Conservation (phyloP, 345 rosid genomes). For the Eucalyptus camaldulensis region DNA sequence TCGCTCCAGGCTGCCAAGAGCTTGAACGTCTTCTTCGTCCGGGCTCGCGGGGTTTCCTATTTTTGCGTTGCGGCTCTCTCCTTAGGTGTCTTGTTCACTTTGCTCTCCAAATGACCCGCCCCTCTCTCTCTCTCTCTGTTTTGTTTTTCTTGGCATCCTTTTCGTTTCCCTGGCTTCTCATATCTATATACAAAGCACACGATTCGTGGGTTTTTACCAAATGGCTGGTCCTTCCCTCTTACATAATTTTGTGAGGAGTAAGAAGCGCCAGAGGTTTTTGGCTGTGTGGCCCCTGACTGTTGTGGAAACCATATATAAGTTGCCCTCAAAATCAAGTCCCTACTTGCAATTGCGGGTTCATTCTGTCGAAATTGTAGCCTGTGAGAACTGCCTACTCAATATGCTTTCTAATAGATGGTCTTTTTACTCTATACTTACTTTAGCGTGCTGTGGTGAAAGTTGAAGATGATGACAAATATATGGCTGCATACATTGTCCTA, state of each 20-base stretch:
- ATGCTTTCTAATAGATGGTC: neutral
- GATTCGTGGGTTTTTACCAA: neutral
- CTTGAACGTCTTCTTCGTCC: constrained; percentile 43
- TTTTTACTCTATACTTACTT: neutral
- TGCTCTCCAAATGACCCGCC: constrained; percentile 17
- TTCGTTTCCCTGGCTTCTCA: neutral
- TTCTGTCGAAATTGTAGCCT: neutral
- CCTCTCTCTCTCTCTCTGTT: neutral
- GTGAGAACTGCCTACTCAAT: neutral
- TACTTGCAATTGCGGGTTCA: neutral
- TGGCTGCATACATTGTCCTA: neutral
- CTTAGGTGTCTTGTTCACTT: constrained; percentile 26
- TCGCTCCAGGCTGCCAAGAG: constrained; percentile 71
- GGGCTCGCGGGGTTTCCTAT: constrained; percentile 43
- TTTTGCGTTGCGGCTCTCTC: constrained; percentile 41
- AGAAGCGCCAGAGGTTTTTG: neutral
- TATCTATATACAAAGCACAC: neutral
- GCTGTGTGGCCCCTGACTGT: neutral
- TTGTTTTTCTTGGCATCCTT: neutral
- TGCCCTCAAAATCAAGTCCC: neutral
- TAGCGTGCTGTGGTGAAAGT: neutral
- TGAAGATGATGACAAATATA: neutral
- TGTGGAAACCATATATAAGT: neutral
- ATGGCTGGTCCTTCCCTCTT: neutral
- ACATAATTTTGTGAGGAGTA: neutral